A percentile compares a stretch with the other conserved stretches of the same genome.
phyloP scores from a whole-genome alignment of 345 rosid species.

The Adansonia digitata region DNA sequence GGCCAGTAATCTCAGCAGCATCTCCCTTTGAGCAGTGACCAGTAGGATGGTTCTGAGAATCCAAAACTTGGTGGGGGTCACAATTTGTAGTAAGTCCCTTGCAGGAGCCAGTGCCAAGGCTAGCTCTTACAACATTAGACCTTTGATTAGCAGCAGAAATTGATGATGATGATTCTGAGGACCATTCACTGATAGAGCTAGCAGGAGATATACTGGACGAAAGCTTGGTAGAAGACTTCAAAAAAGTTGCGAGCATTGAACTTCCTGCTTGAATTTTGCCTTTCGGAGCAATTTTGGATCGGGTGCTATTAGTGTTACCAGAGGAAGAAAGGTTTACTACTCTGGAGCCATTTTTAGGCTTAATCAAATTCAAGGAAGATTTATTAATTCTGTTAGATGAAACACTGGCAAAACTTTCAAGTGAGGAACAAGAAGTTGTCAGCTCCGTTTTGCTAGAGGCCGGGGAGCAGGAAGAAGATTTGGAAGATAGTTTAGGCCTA shows the following conservation, averaged over 20 bases:
- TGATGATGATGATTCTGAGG: slow-evolving; percentile 50
- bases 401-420: slow-evolving; percentile 58
- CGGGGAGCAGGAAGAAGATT: slow-evolving; percentile 42
- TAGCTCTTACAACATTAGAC: slow-evolving; percentile 35
- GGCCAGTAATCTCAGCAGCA: slow-evolving; percentile 24
- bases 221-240: slow-evolving; percentile 38
- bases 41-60: slow-evolving; percentile 24
- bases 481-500: slow-evolving; percentile 38
- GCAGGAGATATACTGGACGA: slow-evolving; percentile 54
- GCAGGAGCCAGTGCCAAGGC: slow-evolving; percentile 31
- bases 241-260: slow-evolving; percentile 32
- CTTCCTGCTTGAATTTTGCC: slow-evolving; percentile 31
- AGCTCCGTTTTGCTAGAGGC: slow-evolving; percentile 39
- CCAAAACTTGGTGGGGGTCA: slow-evolving; percentile 27
- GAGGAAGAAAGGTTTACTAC: slow-evolving; percentile 28
- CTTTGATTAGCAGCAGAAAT: slow-evolving; percentile 46
- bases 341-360: slow-evolving; percentile 34
- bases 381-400: slow-evolving; percentile 41
- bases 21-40: slow-evolving; percentile 27
- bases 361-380: slow-evolving; percentile 29
- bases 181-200: slow-evolving; percentile 77
- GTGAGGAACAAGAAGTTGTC: slow-evolving; percentile 55
- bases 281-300: slow-evolving; percentile 29
- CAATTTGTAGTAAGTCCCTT: slow-evolving; percentile 14
- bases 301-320: slow-evolving; percentile 23